A percentile compares a stretch with the other conserved stretches of the same genome.
Conservation (phyloP, 371 early-diverging fungal species). For the Dichotomocladium elegans region DNA sequence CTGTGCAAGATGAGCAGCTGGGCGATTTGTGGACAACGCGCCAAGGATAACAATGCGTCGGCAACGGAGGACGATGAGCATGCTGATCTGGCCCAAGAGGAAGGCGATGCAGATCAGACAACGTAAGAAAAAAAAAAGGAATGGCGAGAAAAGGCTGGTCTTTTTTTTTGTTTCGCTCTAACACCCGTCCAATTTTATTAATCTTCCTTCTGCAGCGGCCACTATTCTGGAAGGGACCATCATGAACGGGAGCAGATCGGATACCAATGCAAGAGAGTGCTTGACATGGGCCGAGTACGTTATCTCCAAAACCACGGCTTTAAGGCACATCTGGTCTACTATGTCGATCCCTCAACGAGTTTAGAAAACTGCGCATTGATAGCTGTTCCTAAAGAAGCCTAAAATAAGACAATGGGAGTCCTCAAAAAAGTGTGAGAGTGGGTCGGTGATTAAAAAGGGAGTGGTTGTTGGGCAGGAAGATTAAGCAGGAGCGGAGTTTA, state of each 20-base stretch:
- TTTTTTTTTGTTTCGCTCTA: neutral
- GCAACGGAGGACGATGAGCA: slow-evolving; percentile 39
- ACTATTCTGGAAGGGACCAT: slow-evolving; percentile 60
- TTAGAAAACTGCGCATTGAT: slow-evolving; percentile 74
- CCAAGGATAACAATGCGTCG: slow-evolving; percentile 9
- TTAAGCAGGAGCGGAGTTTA: neutral
- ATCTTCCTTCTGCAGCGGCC: slow-evolving; percentile 23
- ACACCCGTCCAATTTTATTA: neutral
- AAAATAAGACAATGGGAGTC: neutral
- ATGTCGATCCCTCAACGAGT: slow-evolving; percentile 58
- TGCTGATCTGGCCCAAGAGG: slow-evolving; percentile 38
- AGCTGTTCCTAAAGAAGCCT: slow-evolving; percentile 34
- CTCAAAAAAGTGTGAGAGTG: neutral
- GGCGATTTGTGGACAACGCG: slow-evolving; percentile 58
- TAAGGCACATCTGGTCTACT: slow-evolving; percentile 61
- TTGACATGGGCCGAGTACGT: slow-evolving; percentile 66
- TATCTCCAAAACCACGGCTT: slow-evolving; percentile 54
- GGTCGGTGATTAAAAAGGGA: neutral
- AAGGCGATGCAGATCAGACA: slow-evolving; percentile 42
- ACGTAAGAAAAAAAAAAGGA: slow-evolving; percentile 23
- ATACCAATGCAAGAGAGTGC: slow-evolving; percentile 68
- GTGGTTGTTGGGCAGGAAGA: neutral
- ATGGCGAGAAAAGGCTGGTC: neutral
- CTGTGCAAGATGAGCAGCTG: slow-evolving; percentile 69
- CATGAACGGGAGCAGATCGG: slow-evolving; percentile 65